These are phyloP conservation scores for Keithomyces neogunnii DNA, from an alignment of 2,329 filamentous ascomycete species.

Conservation along the genomic window DNA sequence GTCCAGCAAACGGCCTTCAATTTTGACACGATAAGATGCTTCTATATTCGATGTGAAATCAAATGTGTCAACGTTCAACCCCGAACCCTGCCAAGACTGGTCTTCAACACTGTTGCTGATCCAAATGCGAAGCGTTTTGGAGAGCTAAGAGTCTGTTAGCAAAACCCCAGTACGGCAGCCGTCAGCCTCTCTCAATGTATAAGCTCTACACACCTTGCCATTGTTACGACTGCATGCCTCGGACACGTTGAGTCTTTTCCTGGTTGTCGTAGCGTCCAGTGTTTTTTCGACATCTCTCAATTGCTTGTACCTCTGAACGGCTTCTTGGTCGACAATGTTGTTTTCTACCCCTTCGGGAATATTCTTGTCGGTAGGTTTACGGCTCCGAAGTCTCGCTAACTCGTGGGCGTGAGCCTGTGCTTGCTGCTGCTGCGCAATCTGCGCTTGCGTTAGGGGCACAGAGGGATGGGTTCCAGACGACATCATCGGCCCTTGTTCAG, in stretches of 20 bases:
- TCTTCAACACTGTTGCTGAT: slow-evolving; percentile 91
- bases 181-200: too few species aligned
- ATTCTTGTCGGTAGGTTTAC: slow-evolving; percentile 90
- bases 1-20: slow-evolving; percentile 78
- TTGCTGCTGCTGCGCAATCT: slow-evolving; percentile 43
- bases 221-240: slow-evolving; percentile 39
- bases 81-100: slow-evolving; percentile 79
- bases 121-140: slow-evolving; percentile 84
- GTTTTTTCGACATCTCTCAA: slow-evolving; percentile 80
- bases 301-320: slow-evolving; percentile 71
- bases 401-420: slow-evolving; percentile 48
- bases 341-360: slow-evolving; percentile 86
- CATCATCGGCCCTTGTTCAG: slow-evolving; percentile 44
- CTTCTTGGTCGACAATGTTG: slow-evolving; percentile 66
- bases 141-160: slow-evolving; percentile 41
- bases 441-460: slow-evolving; percentile 44
- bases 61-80: slow-evolving; percentile 63
- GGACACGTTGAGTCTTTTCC: slow-evolving; percentile 78
- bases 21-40: slow-evolving; percentile 81
- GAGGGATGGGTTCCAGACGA: slow-evolving; percentile 42
- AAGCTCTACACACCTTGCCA: slow-evolving; percentile 45
- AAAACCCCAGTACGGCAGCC: neutral
- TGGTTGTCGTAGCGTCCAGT: slow-evolving; percentile 86
- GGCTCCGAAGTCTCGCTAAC: slow-evolving; percentile 69
- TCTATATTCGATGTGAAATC: slow-evolving; percentile 73